Evolutionary conservation across 1,284 basidiomycete genomes (phyloP), one percentile per base, ranked within the genome.

Genomic region (Trametes sp.): DNA sequence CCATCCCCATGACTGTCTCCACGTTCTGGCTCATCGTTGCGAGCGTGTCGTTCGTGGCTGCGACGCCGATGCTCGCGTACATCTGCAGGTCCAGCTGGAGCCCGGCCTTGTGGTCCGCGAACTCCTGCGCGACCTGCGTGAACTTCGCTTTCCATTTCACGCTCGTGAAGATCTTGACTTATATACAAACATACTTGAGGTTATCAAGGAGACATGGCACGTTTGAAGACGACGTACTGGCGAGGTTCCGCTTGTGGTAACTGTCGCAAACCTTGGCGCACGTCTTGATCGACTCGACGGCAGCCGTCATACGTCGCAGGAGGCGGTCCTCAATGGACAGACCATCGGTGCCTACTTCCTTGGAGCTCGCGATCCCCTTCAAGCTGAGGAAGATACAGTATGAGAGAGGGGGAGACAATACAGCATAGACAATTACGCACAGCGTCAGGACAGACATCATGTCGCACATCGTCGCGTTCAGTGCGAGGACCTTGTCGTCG

Each of bases 391-490:
- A 21, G 29, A 50, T 42, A 59, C 29, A 26, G 33, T 10, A 6
- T 21, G 8, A n/a, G n/a, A n/a, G 33, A 23, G 26, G 23, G 28
- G 23, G 36, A 7, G 23, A 24, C n/a, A 35, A 9, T 0, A 0
- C 9, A 13, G 6, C 4, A 16, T 10, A 14, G 11, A n/a, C 35
- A 10, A 38, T 9, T 38, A 72, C 79, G 4, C 50, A 81, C 81
- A 77, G 71, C 26, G 78, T 73, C 36, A 82, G 71, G 0, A 74
- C 70, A 9, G 69, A 68, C 77, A 84, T 81, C 75, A 80, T 77
- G 52, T 78, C 77, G 59, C 76, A 76, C 79, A 83, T 83, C 45
- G 72, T 67, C 13, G 77, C 55, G 49, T 78, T 76, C 4, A 84
- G 65, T 0, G 74, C 74, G 2, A 77, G 23, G 0, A 82, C 75